Base-by-base conservation (phyloP, 2,329 filamentous ascomycete genomes). In the Chaetomiaceae sp. region DNA sequence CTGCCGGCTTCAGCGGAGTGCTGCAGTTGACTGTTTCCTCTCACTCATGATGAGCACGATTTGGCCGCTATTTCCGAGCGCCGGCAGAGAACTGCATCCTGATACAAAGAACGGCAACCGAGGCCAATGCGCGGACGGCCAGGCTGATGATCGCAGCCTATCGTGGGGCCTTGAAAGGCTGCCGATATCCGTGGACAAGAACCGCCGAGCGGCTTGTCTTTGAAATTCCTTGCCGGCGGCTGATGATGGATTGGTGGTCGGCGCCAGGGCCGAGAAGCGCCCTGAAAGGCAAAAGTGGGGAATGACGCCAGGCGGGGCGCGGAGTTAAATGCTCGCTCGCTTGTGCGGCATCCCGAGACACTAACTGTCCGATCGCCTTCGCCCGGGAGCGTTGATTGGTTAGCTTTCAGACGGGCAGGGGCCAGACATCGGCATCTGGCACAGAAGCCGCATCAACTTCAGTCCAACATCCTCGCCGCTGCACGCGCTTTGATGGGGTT, bases 311-410 rank as follows among this genome's bases (percentile, higher is more conserved):
- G 15, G 19, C 44, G 47, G 52, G 56, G 51, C 45, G 42, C 42
- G 56, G 44, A 48, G 44, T 55, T 39, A 39, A n/a, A 58, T 60
- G 58, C 50, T 57, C 46, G 44, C 59, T 59, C 61, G 59, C 60
- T 63, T 59, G 55, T 56, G 61, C 61, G 61, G 63, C 61, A 64
- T 64, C 59, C 61, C 61, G 62, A 63, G 60, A 64, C 62, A 47
- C 46, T 53, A 52, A 53, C 23, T 62, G 62, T 55, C 53, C 42
- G 62, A 64, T 64, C 62, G 62, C 27, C 62, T 27, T 47, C 11
- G 33, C 25, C 20, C 20, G 43, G 44, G 49, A 6, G 22, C 6
- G 8, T 19, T 58, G 50, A 64, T 64, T 64, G 58, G 62, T 33
- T 34, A 19, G n/a, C 53, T 8, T 36, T 45, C 37, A 34, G 53